A percentile compares a stretch with the other conserved stretches of the same genome.
These are phyloP conservation scores for Parasitella parasitica DNA, from an alignment of 371 early-diverging fungal species.

Conservation along the genomic window DNA sequence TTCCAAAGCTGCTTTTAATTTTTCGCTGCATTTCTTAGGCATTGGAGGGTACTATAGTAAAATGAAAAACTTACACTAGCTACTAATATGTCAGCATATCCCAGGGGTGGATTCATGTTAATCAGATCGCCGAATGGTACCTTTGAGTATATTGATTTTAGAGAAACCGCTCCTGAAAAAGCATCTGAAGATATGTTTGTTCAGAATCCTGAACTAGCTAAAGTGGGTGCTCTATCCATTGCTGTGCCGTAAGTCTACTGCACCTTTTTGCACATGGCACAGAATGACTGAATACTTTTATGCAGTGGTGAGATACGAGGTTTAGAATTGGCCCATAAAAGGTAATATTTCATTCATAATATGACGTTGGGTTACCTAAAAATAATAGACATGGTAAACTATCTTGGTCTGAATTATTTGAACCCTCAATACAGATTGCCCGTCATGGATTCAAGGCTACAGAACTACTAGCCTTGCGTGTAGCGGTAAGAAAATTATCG, in stretches of 20 bases:
- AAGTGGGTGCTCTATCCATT: constrained; percentile 79
- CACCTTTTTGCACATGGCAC: not conserved
- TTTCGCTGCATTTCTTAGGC: constrained; percentile 12
- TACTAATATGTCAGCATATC: not conserved
- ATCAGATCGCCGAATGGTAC: constrained; percentile 69
- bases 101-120: constrained; percentile 96
- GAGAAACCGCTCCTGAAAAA: constrained; percentile 91
- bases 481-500: constrained; percentile 30
- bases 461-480: constrained; percentile 54
- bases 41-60: constrained; percentile 41
- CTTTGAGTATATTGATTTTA: constrained; percentile 70
- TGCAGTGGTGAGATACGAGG: constrained; percentile 88
- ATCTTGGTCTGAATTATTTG: constrained; percentile 86
- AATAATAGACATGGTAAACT: constrained; percentile 71
- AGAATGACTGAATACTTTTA: not conserved
- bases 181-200: constrained; percentile 74
- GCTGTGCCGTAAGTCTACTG: constrained; percentile 78
- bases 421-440: constrained; percentile 78
- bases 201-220: constrained; percentile 61
- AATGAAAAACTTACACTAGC: not conserved
- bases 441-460: constrained; percentile 79
- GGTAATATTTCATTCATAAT: constrained; percentile 17
- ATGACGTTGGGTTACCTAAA: constrained; percentile 1
- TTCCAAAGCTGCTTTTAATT: not conserved
- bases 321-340: constrained; percentile 77